Base-by-base conservation (phyloP, 73 alveolate species). In the Paramecium biaurelia region DNA sequence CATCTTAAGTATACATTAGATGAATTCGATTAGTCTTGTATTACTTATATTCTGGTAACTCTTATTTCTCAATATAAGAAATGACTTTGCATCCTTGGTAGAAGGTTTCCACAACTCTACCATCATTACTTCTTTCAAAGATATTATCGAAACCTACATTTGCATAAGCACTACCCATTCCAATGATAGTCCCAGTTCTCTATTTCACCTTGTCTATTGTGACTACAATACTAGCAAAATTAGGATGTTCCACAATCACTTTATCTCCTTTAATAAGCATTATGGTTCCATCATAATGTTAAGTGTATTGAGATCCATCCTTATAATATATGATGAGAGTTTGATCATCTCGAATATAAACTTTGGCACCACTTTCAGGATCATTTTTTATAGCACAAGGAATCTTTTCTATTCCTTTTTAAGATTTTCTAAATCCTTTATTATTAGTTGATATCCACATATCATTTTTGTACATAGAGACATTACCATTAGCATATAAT, bases 351-450 rank as follows among this genome's bases (percentile, higher is more conserved):
- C 99, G 93, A 38, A 98, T 92, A 95, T 95, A 95, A 32, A 97
- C 96, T 72, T 92, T 95, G 12, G 99, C 97, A 41, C 96, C 96
- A 63, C 98, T 92, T 47, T 93, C 98, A 12, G 98, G 96, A 93
- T 97, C 99, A 92, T 97, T 96, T 87, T 97, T 96, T n/a, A 92
- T 95, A 10, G 99, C 98, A 28, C 98, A 96, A 1, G 99, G 99
- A 28, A 98, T 94, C 82, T 93, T 89, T 24, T 96, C 98, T 1
- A 95, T 42, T 37, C 95, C 97, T 84, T 87, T 93, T 5, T 28
- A 28, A 3, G 74, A 41, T 45, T 24, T 79, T 26, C 95, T 72
- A 49, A 89, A 34, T 57, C 98, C 98, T 84, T 94, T 96, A 74
- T 94, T 94, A 68, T 96, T 96, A 7, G 97, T 94, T 26, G 95